These are phyloP conservation scores for Eucalyptus grandis DNA, from an alignment of 345 rosid species.

Conservation along the genomic window DNA sequence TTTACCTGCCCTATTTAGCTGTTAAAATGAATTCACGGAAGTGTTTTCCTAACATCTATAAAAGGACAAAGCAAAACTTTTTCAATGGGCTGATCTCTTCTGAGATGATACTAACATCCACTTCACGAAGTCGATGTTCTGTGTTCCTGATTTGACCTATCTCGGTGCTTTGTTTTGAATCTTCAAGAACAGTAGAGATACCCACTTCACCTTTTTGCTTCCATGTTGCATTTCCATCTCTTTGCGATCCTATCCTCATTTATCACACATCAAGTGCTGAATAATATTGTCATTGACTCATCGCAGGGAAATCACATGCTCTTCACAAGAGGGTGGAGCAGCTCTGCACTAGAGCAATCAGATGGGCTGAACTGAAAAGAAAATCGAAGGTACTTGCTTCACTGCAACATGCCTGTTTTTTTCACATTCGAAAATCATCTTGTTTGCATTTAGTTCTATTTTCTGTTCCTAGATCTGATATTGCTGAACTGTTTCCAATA, in stretches of 20 bases:
- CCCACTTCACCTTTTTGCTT: not conserved
- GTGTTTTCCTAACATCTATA: not conserved
- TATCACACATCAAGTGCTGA: not conserved
- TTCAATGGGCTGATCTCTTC: not conserved
- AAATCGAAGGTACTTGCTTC: constrained; percentile 67
- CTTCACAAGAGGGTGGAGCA: constrained; percentile 99
- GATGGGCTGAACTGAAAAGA: constrained; percentile 89
- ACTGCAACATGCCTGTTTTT: not conserved
- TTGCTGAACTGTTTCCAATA: not conserved
- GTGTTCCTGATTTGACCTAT: not conserved
- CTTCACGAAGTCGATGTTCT: not conserved
- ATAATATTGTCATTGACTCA: not conserved
- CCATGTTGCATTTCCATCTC: not conserved
- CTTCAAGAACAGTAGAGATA: not conserved
- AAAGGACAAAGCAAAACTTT: not conserved
- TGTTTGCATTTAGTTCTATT: not conserved
- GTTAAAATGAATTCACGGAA: not conserved
- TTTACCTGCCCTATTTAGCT: not conserved
- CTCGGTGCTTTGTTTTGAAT: not conserved
- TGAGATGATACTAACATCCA: not conserved
- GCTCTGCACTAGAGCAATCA: constrained; percentile 90
- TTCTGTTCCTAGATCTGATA: not conserved
- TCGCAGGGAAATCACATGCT: constrained; percentile 94
- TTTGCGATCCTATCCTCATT: not conserved
- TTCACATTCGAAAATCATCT: not conserved